Base-by-base conservation (phyloP, 2,329 filamentous ascomycete genomes). In the Tolypocladium sp. region DNA sequence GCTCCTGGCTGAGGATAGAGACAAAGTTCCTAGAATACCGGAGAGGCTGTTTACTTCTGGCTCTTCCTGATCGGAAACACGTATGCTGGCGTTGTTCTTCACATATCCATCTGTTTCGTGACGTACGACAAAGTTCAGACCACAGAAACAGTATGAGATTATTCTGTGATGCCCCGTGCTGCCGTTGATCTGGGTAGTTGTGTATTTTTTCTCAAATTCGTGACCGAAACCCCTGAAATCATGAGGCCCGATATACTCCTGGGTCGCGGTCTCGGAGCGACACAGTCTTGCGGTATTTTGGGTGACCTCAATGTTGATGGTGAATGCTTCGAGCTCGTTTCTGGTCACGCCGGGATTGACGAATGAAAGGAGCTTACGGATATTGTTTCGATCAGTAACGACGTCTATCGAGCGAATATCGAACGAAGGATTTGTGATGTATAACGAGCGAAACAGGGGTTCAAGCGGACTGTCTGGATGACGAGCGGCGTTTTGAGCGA, bases 321-420 rank as follows among this genome's bases (percentile, higher is more conserved):
- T 33, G 33, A 33, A 33, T 33, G 33, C 9, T 33, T 33, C 33
- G 4, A 33, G 33, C 33, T 33, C 33, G 33, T 33, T 33, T 33
- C 33, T 33, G 33, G 33, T 33, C 33, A 5, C 33, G 33, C 4
- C 33, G 33, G 33, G 33, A 2, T 60, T 66, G 55, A 79, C 61
- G 60, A 81, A 79, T 2, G 69, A 69, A 1, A 81, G 69, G 25
- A 81, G 74, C 64, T 81, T 81, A 37, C 77, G 75, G 56, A 81
- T 72, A 56, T 77, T 79, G 65, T 78, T 79, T 37, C 76, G 67
- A 62, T 80, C 78, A 3, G 73, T 77, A 25, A 81, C 68, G 13
- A 81, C 59, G 62, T 80, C 74, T 54, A 76, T 61, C 0, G 64
- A 46, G 30, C 63, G 35, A 20, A 80, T 65, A 57, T 79, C 69